Conservation (phyloP, 1,284 basidiomycete species). For the Trichosporon sp. region DNA sequence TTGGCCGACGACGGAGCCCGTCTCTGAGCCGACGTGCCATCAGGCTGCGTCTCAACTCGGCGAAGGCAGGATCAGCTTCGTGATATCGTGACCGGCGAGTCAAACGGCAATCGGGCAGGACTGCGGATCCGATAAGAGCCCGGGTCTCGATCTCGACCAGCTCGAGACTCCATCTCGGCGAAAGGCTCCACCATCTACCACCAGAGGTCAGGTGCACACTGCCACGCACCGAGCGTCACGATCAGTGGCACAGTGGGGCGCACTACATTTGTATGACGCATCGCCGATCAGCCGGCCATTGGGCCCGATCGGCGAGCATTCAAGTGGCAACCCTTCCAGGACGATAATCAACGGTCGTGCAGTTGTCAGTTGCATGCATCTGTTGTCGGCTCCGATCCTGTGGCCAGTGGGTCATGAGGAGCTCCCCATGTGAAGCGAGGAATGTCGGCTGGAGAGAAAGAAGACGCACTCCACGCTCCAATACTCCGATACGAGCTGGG, state of each 20-base stretch:
- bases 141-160: no score
- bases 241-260: not conserved
- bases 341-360: not conserved
- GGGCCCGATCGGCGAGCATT: not conserved
- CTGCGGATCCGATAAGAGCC: no score
- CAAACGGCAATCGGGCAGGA: no score
- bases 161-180: not conserved
- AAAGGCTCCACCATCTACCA: not conserved
- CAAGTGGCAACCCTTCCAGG: not conserved
- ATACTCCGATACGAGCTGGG: not conserved
- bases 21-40: no score
- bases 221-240: not conserved
- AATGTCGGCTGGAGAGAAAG: not conserved
- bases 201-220: not conserved
- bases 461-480: not conserved
- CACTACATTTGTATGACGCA: not conserved
- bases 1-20: no score
- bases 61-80: no score
- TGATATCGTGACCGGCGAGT: no score
- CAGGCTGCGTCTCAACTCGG: no score
- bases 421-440: not conserved
- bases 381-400: no score
- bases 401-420: not conserved
- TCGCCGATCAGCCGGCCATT: slow-evolving; percentile 8
- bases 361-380: not conserved